A percentile compares a stretch with the other conserved stretches of the same genome.
These are phyloP conservation scores for Agastache rugosa DNA, from an alignment of 257 asterid species.

Conservation along the genomic window DNA sequence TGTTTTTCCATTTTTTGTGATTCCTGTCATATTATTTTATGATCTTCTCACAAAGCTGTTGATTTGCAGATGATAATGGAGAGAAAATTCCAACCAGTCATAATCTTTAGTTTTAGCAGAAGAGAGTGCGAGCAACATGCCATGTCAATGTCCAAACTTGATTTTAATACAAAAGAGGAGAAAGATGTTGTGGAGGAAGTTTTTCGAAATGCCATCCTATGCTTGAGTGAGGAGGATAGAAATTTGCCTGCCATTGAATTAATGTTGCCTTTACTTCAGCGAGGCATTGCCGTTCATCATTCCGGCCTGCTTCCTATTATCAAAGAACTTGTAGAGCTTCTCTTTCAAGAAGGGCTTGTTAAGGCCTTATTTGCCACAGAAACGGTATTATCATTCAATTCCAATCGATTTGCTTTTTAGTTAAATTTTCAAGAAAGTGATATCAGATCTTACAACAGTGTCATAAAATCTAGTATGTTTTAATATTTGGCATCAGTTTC, in stretches of 20 bases:
- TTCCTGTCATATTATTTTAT: conserved; percentile 18
- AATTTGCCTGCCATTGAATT: conserved; percentile 92
- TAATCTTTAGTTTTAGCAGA: conserved; percentile 96
- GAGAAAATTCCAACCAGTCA: conserved; percentile 94
- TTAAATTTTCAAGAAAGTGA: conserved; percentile 7
- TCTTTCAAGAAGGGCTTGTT: conserved; percentile 98
- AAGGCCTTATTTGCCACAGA: conserved; percentile 98
- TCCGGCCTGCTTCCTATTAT: conserved; percentile 96
- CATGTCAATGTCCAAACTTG: conserved; percentile 97
- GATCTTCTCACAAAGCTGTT: conserved; percentile 34
- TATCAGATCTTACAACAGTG: conserved; percentile 12
- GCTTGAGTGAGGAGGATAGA: conserved; percentile 94
- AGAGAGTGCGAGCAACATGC: conserved; percentile 99
- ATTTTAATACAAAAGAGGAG: conserved; percentile 85
- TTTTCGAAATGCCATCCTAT: conserved; percentile 75
- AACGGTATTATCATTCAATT: conserved; percentile 61
- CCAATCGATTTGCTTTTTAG: conserved; percentile 9
- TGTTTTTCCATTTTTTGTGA: background rate
- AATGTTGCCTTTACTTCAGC: conserved; percentile 94
- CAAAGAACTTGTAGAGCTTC: conserved; percentile 97
- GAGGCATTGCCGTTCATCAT: conserved; percentile 99
- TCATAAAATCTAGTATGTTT: background rate
- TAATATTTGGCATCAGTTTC: conserved; percentile 15
- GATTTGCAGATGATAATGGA: conserved; percentile 93
- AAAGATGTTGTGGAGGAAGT: conserved; percentile 88